Evolutionary conservation across 805 yeast species (phyloP), one percentile per base, ranked within the genome.

Genomic region (Diddensiella santjacobensis): DNA sequence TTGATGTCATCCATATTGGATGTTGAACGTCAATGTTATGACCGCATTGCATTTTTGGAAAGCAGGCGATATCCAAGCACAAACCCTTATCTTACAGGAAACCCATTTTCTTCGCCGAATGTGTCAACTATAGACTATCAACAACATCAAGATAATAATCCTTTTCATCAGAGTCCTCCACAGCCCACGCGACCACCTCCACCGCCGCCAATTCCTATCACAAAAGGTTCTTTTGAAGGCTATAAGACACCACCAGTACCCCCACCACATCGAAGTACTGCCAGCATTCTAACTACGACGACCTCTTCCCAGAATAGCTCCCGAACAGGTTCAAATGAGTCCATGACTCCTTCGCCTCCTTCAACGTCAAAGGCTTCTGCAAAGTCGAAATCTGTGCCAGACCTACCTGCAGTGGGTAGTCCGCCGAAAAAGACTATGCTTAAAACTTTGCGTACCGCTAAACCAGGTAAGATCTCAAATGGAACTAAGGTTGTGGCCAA

Each of bases 11-110:
- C 68, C 38, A 62, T 69, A 47, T 57, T 59, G 51, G 72, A 68
- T 51, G 65, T 69, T 38, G 71, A 69, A 56, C 63, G 68, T 30
- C 72, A 69, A 57, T 67, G 70, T 52, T 61, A 58, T 30, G 72
- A 69, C 44, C 57, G 71, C 20, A 68, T 69, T 39, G 48, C 47
- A 33, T 59, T 54, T 29, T 45, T 60, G 36, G 61, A 62, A 29
- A 49, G 47, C 42, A 47, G 57, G 48, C 22, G 43, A 22, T 24
- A 20, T 8, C 43, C 43, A 22, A 40, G 26, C 26, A 40, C 43
- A 5, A 23, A 40, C 18, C 43, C 43, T 6, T 35, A 35, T 17
- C 15, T 35, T 13, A 35, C 18, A 10, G 15, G 8, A 6, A 35
- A 10, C 20, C 38, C 38, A n/a, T 26, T 26, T 13, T 26, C 31